Evolutionary conservation across 768 basidiomycete species (phyloP).

Genomic region (Antrodiella citrinella): DNA sequence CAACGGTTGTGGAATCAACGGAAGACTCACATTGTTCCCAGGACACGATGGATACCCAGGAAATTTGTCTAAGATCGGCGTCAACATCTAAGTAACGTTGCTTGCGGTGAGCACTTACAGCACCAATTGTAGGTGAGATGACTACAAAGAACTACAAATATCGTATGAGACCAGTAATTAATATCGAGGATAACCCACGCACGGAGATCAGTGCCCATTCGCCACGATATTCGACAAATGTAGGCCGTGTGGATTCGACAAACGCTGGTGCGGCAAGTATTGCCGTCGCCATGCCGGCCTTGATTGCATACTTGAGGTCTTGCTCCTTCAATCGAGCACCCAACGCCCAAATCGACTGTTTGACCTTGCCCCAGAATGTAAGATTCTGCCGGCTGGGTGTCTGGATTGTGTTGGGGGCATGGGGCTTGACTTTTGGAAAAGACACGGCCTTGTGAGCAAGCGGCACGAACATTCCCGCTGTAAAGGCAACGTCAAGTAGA

Average conservation of each 20-base stretch:
- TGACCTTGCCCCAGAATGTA: conserved; percentile 50
- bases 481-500: background rate
- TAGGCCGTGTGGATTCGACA: conserved; percentile 64
- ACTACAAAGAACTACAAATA: conserved; percentile 72
- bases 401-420: conserved; percentile 81
- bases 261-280: conserved; percentile 86
- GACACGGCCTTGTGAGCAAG: conserved; percentile 39
- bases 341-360: conserved; percentile 67
- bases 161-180: background rate
- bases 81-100: conserved; percentile 5
- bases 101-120: conserved; percentile 38
- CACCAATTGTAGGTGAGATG: conserved; percentile 85
- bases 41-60: conserved; percentile 71
- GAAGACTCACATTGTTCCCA: conserved; percentile 69
- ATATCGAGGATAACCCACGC: conserved; percentile 16
- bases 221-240: conserved; percentile 77
- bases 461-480: conserved; percentile 49
- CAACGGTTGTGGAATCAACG: background rate
- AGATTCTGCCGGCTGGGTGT: conserved; percentile 60
- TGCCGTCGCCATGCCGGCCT: conserved; percentile 77
- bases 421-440: conserved; percentile 77
- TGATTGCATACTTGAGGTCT: conserved; percentile 82
- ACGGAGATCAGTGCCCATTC: conserved; percentile 97
- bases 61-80: conserved; percentile 63
- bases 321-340: conserved; percentile 58